Conservation (phyloP, 305 asterid species). For the Ilex paraguariensis region DNA sequence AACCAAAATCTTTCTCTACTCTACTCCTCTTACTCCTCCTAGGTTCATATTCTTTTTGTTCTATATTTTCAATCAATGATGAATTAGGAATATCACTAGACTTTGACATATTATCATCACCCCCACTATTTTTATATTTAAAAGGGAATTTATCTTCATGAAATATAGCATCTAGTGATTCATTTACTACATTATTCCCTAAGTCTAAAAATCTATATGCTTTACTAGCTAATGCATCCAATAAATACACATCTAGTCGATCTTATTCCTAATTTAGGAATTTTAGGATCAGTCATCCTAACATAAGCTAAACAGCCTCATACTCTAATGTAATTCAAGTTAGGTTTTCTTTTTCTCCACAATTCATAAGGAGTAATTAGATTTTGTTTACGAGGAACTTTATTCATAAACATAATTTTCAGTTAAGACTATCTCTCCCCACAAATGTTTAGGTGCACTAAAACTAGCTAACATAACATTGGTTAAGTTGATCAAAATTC, state of each 20-base stretch:
- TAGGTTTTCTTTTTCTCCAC: not conserved
- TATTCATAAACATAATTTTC: not conserved
- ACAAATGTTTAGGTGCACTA: not conserved
- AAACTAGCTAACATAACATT: not conserved
- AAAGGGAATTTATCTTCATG: no score
- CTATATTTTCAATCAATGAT: no score
- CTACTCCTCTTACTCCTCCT: no score
- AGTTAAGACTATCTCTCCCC: not conserved
- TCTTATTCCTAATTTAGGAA: not conserved
- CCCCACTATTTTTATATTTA: not conserved
- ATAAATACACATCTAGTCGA: not conserved
- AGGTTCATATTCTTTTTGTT: not conserved
- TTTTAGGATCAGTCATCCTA: not conserved
- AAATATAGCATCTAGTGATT: not conserved
- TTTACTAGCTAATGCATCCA: not conserved
- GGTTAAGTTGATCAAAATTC: not conserved
- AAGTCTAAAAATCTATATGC: not conserved
- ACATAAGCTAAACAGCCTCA: not conserved
- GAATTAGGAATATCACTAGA: not conserved
- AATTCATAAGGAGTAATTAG: not conserved
- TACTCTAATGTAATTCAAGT: not conserved
- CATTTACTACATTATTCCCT: not conserved
- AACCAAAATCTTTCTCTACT: no score
- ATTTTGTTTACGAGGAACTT: no score
- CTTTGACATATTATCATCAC: not conserved